Evolutionary conservation across 805 yeast species (phyloP).

Genomic region (Nakazawaea ernobii): DNA sequence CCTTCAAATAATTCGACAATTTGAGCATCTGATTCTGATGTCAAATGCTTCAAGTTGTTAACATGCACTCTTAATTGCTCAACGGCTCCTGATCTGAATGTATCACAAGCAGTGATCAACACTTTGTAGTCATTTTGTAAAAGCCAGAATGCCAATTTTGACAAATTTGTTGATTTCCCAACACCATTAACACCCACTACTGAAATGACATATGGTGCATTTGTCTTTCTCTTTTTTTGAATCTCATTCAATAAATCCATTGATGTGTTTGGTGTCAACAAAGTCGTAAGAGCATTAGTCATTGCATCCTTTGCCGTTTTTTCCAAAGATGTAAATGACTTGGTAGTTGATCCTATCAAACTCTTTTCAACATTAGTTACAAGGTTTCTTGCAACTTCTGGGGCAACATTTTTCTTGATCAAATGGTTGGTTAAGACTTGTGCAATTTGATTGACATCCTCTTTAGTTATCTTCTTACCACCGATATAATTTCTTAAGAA

Average conservation of each 20-base stretch:
- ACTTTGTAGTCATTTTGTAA: conserved; percentile 84
- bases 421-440: conserved; percentile 68
- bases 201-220: conserved; percentile 85
- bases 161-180: conserved; percentile 92
- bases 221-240: conserved; percentile 35
- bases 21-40: conserved; percentile 36
- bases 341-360: conserved; percentile 67
- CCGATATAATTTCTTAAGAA: conserved; percentile 60
- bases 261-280: conserved; percentile 88
- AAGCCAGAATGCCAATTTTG: conserved; percentile 93
- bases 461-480: conserved; percentile 57
- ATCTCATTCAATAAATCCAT: conserved; percentile 82
- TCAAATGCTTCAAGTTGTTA: conserved; percentile 66
- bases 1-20: conserved; percentile 81
- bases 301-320: conserved; percentile 61
- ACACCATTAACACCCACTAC: conserved; percentile 98
- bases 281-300: conserved; percentile 61
- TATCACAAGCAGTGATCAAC: conserved; percentile 93
- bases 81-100: conserved; percentile 98
- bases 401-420: conserved; percentile 84
- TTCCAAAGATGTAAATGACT: conserved; percentile 68
- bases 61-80: conserved; percentile 95
- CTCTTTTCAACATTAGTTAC: conserved; percentile 65
- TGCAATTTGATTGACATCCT: conserved; percentile 61
- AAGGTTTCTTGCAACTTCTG: conserved; percentile 74